These are phyloP conservation scores for Colletotrichum sp. DNA, from an alignment of 2,329 filamentous ascomycete genomes.

Conservation along the genomic window DNA sequence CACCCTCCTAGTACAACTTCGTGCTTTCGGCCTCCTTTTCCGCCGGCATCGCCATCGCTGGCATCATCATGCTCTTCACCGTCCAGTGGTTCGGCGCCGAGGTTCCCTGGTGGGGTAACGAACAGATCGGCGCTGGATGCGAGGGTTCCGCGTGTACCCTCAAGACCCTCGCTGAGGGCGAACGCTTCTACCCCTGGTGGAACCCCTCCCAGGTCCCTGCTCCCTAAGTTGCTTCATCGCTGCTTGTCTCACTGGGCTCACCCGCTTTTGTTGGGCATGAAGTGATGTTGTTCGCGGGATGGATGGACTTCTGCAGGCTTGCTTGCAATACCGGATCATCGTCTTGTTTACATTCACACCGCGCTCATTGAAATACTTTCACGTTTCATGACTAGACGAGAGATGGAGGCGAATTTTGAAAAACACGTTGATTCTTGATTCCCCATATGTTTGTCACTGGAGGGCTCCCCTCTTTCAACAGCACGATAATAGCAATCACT, in stretches of 20 bases:
- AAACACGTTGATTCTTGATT: neutral
- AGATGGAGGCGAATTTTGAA: neutral
- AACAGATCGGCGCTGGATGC: constrained; percentile 23
- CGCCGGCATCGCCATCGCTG: constrained; percentile 35
- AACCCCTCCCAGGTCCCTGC: constrained; percentile 16
- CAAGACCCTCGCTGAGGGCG: constrained; percentile 29
- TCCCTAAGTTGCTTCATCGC: constrained; percentile 1
- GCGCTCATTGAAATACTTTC: neutral
- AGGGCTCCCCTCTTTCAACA: neutral
- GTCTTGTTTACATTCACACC: neutral
- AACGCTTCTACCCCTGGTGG: constrained; percentile 44
- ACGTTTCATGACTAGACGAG: neutral
- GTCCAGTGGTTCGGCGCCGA: constrained; percentile 27
- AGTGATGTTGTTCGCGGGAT: neutral
- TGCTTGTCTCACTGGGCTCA: constrained; percentile 6
- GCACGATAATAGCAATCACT: neutral
- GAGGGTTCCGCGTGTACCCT: constrained; percentile 27
- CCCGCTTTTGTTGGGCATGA: neutral
- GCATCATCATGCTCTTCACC: constrained; percentile 35
- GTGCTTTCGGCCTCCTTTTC: constrained; percentile 35
- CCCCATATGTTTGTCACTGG: neutral
- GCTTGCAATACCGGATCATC: neutral
- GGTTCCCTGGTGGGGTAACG: constrained; percentile 35
- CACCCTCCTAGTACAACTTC: constrained; percentile 44
- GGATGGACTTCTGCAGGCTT: neutral